Conservation (phyloP, 306 rosid genomes). For the Vigna reflexopilosa region DNA sequence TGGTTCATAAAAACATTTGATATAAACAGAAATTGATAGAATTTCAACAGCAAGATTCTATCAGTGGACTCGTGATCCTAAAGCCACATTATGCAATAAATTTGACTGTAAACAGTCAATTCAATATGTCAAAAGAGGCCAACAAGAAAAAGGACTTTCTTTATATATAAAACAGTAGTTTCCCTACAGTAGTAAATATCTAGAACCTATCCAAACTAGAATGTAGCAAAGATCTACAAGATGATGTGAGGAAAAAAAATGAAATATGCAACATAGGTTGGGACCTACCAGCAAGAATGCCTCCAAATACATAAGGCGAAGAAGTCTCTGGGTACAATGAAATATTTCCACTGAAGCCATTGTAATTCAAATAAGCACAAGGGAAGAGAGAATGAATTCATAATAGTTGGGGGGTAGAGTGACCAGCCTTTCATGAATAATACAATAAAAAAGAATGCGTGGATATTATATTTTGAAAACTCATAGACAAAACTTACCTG, state of each 20-base stretch:
- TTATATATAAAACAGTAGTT: background rate
- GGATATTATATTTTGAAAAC: constrained; percentile 24
- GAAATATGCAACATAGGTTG: constrained; percentile 44
- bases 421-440: constrained; percentile 36
- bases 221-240: background rate
- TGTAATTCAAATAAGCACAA: constrained; percentile 45
- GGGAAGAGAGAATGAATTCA: constrained; percentile 41
- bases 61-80: constrained; percentile 36
- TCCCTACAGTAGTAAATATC: constrained; percentile 25
- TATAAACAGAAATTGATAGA: constrained; percentile 29
- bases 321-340: constrained; percentile 65
- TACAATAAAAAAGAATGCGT: constrained; percentile 24
- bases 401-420: constrained; percentile 18
- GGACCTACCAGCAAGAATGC: constrained; percentile 94
- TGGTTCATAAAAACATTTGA: background rate
- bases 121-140: constrained; percentile 22
- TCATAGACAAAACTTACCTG: constrained; percentile 64
- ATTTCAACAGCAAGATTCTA: constrained; percentile 33
- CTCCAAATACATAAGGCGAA: constrained; percentile 76
- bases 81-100: constrained; percentile 26
- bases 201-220: constrained; percentile 11
- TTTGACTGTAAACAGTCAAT: constrained; percentile 24
- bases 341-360: constrained; percentile 82
- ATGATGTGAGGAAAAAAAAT: constrained; percentile 35
- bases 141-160: constrained; percentile 10